Conservation (phyloP, 345 rosid genomes). For the Brassica cretica region DNA sequence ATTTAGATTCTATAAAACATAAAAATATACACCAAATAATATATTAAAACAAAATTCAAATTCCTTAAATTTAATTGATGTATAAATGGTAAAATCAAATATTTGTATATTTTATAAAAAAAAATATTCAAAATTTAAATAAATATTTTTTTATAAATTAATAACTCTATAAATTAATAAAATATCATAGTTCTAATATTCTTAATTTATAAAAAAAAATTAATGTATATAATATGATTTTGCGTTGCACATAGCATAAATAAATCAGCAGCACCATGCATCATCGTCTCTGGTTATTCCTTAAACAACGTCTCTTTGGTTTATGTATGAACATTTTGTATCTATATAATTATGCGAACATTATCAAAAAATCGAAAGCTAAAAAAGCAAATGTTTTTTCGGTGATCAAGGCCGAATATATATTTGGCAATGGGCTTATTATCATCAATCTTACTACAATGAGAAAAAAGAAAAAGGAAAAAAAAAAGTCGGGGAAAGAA, state of each 20-base stretch:
- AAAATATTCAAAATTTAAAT: too few relatives aligned
- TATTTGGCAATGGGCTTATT: constrained; percentile 23
- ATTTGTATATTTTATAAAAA: too few relatives aligned
- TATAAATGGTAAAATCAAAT: too few relatives aligned
- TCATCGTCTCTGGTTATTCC: not conserved
- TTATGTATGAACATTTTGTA: not conserved
- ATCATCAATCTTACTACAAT: not conserved
- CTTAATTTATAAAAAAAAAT: too few relatives aligned
- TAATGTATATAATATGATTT: not conserved
- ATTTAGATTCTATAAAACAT: too few relatives aligned
- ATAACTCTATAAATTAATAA: too few relatives aligned
- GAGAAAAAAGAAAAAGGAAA: not conserved
- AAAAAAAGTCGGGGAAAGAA: not conserved
- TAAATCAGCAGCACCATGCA: not conserved
- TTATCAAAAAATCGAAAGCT: not conserved
- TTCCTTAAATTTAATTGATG: too few relatives aligned
- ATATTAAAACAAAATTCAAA: too few relatives aligned
- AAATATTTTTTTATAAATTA: too few relatives aligned
- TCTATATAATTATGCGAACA: not conserved
- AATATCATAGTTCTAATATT: too few relatives aligned
- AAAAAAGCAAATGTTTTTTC: not conserved
- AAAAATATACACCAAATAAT: too few relatives aligned
- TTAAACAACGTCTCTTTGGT: not conserved
- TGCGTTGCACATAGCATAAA: not conserved
- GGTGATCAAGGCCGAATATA: constrained; percentile 6